Base-by-base conservation (phyloP, 257 asterid species). In the Nicotiana obtusifolia region DNA sequence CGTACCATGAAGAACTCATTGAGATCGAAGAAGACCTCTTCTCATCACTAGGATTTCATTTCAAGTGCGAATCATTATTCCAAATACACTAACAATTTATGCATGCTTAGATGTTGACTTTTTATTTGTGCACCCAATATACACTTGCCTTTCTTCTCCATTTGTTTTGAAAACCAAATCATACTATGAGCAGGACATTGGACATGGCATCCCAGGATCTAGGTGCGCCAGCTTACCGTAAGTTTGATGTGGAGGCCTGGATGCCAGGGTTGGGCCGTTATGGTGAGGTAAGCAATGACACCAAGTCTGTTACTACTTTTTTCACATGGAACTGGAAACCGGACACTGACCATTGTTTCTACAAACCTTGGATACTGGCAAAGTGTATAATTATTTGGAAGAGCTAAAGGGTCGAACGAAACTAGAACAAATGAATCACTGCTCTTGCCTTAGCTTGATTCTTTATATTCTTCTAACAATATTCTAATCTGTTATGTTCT, bases 141-240 rank as follows among this genome's bases (percentile, higher is more conserved):
- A 16, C 65, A 47, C 52, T 7, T 64, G 33, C 17, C 35, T 35
- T 15, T 49, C 49, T 16, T 49, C 56, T 56, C 78, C 62, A 31
- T 33, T 28, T 15, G 52, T 19, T 78, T 13, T 80, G 7, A 15
- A 13, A 20, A 19, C 19, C 15, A 4, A 28, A 10, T 53, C 71
- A 76, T 56, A 56, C n/a, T 37, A 16, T 73, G 78, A 64, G 54
- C 85, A 96, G 98, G 85, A 93, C 93, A 33, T 35, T 96, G 89
- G 98, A 96, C 91, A 94, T 96, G 99, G 97, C 98, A 86, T 89
- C 98, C 0, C 94, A 86, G 87, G 99, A 96, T 90, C 85, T 96
- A 82, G 99, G 99, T 78, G 98, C 99, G 22, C 99, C 99, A 20
- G 99, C 98, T 2, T 94, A 92, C 82, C 97, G 99, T 80, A 96